These are phyloP conservation scores for Mycena amicta DNA, from an alignment of 768 basidiomycete genomes.

Conservation along the genomic window DNA sequence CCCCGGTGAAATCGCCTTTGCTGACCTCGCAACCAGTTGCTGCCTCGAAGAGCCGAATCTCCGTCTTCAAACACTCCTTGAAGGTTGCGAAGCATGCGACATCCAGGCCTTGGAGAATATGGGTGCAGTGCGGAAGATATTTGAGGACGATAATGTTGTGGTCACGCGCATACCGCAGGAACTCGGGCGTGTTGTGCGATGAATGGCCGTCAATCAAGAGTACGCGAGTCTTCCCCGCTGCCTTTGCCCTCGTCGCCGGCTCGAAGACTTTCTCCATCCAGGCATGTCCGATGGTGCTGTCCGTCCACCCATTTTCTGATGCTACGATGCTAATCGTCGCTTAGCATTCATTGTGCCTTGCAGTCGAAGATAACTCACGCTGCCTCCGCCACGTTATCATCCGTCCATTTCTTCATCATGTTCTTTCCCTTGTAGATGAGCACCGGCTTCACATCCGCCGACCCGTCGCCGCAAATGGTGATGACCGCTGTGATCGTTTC, in stretches of 20 bases:
- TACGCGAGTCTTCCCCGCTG: slow-evolving; percentile 29
- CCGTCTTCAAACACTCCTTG: slow-evolving; percentile 33
- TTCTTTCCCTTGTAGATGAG: slow-evolving; percentile 44
- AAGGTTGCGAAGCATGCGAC: slow-evolving; percentile 45
- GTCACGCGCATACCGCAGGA: slow-evolving; percentile 35
- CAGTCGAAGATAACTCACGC: slow-evolving; percentile 27
- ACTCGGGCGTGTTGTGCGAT: slow-evolving; percentile 37
- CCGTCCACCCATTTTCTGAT: slow-evolving; percentile 36
- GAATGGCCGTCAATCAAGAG: slow-evolving; percentile 45
- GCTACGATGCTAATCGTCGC: slow-evolving; percentile 22
- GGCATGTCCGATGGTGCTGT: slow-evolving; percentile 25
- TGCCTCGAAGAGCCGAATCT: slow-evolving; percentile 29
- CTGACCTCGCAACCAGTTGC: slow-evolving; percentile 20
- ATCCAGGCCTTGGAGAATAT: slow-evolving; percentile 47
- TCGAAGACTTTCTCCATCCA: slow-evolving; percentile 38
- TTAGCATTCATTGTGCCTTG: neutral
- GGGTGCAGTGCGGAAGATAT: slow-evolving; percentile 35
- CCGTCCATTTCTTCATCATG: slow-evolving; percentile 31
- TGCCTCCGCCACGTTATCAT: slow-evolving; percentile 38
- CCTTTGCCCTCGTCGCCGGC: slow-evolving; percentile 36
- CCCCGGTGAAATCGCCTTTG: slow-evolving; percentile 33
- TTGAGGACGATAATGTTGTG: slow-evolving; percentile 36
- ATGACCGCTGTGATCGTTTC: slow-evolving; percentile 42
- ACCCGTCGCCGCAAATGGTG: slow-evolving; percentile 43
- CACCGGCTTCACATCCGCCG: slow-evolving; percentile 29